A percentile compares a stretch with the other conserved stretches of the same genome.
Evolutionary conservation across 2,329 filamentous ascomycete genomes (phyloP).

Genomic region (Dryadomyces sulphureus): DNA sequence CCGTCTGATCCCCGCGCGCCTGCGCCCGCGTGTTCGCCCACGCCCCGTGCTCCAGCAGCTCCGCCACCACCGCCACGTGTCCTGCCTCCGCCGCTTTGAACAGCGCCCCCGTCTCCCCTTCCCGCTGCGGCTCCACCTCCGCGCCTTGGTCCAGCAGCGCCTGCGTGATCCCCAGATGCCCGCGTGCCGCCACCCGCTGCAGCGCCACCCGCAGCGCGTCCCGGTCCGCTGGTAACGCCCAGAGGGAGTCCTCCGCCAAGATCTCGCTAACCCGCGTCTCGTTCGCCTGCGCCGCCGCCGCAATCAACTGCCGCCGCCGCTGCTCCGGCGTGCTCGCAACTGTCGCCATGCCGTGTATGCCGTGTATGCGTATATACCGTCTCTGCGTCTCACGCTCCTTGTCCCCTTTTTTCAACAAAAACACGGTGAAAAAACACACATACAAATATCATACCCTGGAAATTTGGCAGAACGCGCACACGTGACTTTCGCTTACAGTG

Average conservation of each 20-base stretch:
- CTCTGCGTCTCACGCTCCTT: too few species aligned
- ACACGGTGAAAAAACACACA: too few species aligned
- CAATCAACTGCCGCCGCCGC: conserved; percentile 22
- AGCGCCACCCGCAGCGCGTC: conserved; percentile 22
- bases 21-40: conserved; percentile 17
- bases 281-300: conserved; percentile 22
- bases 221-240: conserved; percentile 19
- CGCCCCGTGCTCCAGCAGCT: conserved; percentile 19
- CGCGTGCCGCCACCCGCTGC: conserved; percentile 22
- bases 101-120: conserved; percentile 21
- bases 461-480: too few species aligned
- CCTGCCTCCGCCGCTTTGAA: conserved; percentile 23
- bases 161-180: conserved; percentile 19
- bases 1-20: conserved; percentile 19
- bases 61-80: conserved; percentile 18
- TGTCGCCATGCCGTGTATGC: conserved; percentile 16
- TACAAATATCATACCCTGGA: too few species aligned
- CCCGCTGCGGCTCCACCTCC: conserved; percentile 19
- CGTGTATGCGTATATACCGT: too few species aligned
- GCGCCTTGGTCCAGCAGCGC: conserved; percentile 24
- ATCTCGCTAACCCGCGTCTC: conserved; percentile 21
- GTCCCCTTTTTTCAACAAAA: too few species aligned
- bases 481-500: too few species aligned
- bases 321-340: conserved; percentile 22
- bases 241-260: conserved; percentile 19